Base-by-base conservation (phyloP, 2,329 filamentous ascomycete species). In the Botrytis byssoidea region DNA sequence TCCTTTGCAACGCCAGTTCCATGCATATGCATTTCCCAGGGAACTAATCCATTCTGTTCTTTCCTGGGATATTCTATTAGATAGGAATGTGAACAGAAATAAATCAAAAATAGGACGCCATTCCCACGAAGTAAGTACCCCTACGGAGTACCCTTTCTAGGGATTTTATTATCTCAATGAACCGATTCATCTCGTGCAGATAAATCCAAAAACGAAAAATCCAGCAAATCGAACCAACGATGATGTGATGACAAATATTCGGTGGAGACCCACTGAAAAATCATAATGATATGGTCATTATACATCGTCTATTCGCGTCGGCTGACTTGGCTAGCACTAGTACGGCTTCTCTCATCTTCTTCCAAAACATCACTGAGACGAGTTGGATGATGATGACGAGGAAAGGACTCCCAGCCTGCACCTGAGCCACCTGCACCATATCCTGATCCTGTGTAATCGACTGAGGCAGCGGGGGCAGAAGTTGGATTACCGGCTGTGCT, bases 341-440 rank as follows among this genome's bases (percentile, higher is more conserved):
- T 93, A 35, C 92, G 88, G 80, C 92, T 93, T 69, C 90, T 87
- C 83, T 97, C 93, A 77, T 96, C 93, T 76, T 97, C 92, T 80
- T 94, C 94, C 80, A 96, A 87, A 42, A 97, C 94, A 83, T 97
- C 94, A 81, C 94, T 97, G 76, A 97, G 85, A 73, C 95, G 86
- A 14, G 94, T 97, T 0, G 94, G 94, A 83, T 97, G 94, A 77
- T 96, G 93, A 82, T 97, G 94, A 73, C 90, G 88, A 37, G 91
- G 91, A 76, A 93, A 85, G n/a, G 84, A 83, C 76, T 96, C 93
- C 93, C 93, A 97, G 25, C 89, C 91, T 3, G 90, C 87, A 1
- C 88, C 87, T 2, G 86, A 82, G 1, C 88, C 88, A 12, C 85
- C 82, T 5, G 66, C 48, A n/a, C 85, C 90, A 82, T 91, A 93